Conservation (phyloP, 306 rosid species). For the Clitoria ternatea region DNA sequence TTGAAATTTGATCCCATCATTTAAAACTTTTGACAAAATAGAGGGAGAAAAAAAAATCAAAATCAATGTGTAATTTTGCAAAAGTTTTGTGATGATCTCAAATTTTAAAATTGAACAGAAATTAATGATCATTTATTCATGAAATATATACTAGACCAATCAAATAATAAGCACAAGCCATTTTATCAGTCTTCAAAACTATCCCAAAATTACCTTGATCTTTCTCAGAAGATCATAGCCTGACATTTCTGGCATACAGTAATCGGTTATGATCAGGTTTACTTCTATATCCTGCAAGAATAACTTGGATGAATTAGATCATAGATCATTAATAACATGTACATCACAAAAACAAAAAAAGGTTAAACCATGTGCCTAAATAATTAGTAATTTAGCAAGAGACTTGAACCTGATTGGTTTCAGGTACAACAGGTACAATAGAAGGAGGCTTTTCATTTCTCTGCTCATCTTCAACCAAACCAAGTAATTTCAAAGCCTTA, state of each 20-base stretch:
- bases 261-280: conserved; percentile 81
- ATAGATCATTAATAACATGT: conserved; percentile 1
- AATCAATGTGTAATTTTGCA: background rate
- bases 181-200: background rate
- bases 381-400: background rate
- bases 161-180: background rate
- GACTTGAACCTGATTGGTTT: conserved; percentile 40
- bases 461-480: conserved; percentile 54
- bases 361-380: background rate
- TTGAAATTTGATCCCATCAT: background rate
- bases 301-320: conserved; percentile 4
- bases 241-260: conserved; percentile 93
- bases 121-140: background rate
- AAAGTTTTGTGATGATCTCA: background rate
- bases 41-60: background rate
- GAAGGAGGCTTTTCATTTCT: conserved; percentile 17
- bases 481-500: conserved; percentile 70
- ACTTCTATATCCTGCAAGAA: conserved; percentile 54
- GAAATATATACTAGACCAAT: background rate
- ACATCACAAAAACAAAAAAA: background rate
- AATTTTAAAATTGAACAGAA: background rate
- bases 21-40: background rate
- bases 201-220: conserved; percentile 51
- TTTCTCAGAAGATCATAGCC: conserved; percentile 84
- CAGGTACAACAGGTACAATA: conserved; percentile 29